phyloP scores from a whole-genome alignment of 2,329 filamentous ascomycete species.

The Cladosporium sp. region DNA sequence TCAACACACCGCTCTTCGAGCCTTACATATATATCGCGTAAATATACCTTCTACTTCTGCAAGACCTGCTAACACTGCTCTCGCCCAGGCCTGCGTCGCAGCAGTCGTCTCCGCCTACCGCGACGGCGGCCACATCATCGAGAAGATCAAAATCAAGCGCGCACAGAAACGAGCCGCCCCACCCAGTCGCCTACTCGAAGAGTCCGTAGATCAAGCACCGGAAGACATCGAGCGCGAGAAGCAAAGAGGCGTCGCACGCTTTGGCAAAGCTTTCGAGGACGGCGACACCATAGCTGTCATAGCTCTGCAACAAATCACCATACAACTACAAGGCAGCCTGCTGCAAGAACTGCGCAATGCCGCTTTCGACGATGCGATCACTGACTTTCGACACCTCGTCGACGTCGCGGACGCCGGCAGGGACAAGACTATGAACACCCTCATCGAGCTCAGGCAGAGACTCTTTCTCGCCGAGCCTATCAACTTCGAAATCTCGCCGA shows the following conservation, averaged over 20 bases:
- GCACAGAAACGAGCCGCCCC: slow-evolving; percentile 27
- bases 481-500: slow-evolving; percentile 5
- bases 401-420: slow-evolving; percentile 29
- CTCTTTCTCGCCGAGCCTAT: slow-evolving; percentile 19
- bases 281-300: slow-evolving; percentile 31
- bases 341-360: slow-evolving; percentile 29
- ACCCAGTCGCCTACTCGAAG: slow-evolving; percentile 28
- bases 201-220: slow-evolving; percentile 28
- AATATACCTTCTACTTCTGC: background rate
- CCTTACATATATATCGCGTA: too few species aligned
- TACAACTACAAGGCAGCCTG: slow-evolving; percentile 27
- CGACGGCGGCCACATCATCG: slow-evolving; percentile 28
- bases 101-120: slow-evolving; percentile 25
- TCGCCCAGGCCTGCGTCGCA: slow-evolving; percentile 24
- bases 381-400: slow-evolving; percentile 27
- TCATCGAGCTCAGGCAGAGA: slow-evolving; percentile 29
- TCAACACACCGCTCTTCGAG: too few species aligned
- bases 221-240: slow-evolving; percentile 31
- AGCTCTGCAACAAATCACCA: slow-evolving; percentile 29
- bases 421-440: slow-evolving; percentile 27
- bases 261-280: slow-evolving; percentile 28
- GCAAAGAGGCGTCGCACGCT: slow-evolving; percentile 26
- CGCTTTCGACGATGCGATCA: slow-evolving; percentile 26
- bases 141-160: slow-evolving; percentile 30
- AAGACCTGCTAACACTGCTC: background rate